phyloP scores from a whole-genome alignment of 371 early-diverging fungal species.

The Haplosporangium sp. region DNA sequence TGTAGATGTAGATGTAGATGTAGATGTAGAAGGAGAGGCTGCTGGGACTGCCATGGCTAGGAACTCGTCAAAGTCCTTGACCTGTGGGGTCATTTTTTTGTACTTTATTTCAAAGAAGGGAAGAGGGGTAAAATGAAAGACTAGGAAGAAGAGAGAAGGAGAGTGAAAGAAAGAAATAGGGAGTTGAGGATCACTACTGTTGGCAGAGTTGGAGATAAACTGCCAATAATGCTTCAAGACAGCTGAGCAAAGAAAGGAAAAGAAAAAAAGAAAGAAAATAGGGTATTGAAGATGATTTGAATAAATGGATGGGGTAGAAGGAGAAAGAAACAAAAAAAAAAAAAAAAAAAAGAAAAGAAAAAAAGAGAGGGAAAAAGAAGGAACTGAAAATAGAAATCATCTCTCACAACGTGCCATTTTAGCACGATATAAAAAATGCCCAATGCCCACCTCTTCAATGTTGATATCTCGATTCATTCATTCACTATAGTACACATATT shows the following conservation, averaged over 20 bases:
- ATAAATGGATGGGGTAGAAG: neutral
- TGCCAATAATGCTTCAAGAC: too few species aligned
- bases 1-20: constrained; percentile 8
- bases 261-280: neutral
- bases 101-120: neutral
- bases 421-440: too few species aligned
- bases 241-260: neutral
- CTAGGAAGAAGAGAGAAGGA: neutral
- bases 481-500: too few species aligned
- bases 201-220: too few species aligned
- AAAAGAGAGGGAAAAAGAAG: neutral
- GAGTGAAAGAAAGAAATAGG: neutral
- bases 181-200: neutral
- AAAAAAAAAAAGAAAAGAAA: neutral
- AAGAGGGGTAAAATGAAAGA: neutral
- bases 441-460: too few species aligned
- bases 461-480: too few species aligned
- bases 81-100: constrained; percentile 14
- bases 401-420: too few species aligned
- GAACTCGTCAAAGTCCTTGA: constrained; percentile 22
- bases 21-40: constrained; percentile 3
- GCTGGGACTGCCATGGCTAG: constrained; percentile 10
- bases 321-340: neutral
- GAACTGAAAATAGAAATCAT: too few species aligned
- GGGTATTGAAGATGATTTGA: too few species aligned